Base-by-base conservation (phyloP, 805 yeast genomes). In the Tetrapisispora pingtungensis region DNA sequence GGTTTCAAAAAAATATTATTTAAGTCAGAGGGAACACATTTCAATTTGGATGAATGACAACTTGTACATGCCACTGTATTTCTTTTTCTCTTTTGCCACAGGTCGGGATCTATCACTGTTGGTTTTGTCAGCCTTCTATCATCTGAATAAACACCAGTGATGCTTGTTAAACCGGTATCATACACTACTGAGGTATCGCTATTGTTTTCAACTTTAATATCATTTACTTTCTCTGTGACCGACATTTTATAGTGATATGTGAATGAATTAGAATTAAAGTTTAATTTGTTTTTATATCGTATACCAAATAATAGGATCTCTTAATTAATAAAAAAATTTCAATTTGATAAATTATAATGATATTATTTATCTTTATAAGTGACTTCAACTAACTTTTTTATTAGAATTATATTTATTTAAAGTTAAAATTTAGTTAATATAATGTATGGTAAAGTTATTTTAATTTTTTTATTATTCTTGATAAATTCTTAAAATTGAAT, bases 11-110 rank as follows among this genome's bases (percentile, higher is more conserved):
- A 79, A 46, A 80, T 74, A 27, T 68, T 58, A 30, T 54, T 43
- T 6, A 42, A 31, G 44, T 34, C 69, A 61, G 81, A 69, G 0
- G 95, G 93, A 7, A 82, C 77, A 62, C 97, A 88, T 53, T 82
- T 78, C 30, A 88, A 96, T 57, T 88, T 88, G 41, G 86, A 70
- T 0, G 84, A 61, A 55, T 90, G 95, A 58, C 97, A 88, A 36
- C 56, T 52, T 2, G 57, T 56, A 44, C 67, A 63, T 2, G 67
- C 67, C 50, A 62, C 59, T 6, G 65, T 56, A 39, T 57, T 62
- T 46, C 67, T 55, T 43, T 62, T 61, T 24, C 49, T 44, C 36
- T 56, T 58, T 27, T 62, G 61, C 40, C 50, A 53, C 19, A 48
- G 50, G 7, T 27, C 46, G 0, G 50, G 41, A 34, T 57, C 58